Conservation (phyloP, 805 yeast genomes). For the Tetrapisispora taiwanensis region DNA sequence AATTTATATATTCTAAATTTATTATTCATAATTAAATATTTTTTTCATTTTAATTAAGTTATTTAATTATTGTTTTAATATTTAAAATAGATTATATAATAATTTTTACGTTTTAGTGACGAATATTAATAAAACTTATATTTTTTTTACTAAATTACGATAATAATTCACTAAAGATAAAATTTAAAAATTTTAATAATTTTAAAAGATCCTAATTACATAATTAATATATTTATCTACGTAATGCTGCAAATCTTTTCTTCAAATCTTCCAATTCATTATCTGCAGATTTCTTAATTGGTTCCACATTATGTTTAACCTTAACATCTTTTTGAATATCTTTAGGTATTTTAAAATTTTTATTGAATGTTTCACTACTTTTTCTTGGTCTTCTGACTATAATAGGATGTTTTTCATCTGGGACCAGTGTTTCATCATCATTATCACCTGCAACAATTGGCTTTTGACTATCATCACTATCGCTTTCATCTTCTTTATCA, state of each 20-base stretch:
- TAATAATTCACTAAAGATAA: no score
- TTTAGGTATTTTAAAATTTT: slow-evolving; percentile 33
- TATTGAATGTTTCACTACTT: slow-evolving; percentile 33
- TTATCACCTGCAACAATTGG: slow-evolving; percentile 32
- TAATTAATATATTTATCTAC: slow-evolving; percentile 26
- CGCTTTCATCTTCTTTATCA: slow-evolving; percentile 16
- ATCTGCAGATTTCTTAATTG: slow-evolving; percentile 10
- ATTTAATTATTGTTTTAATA: no score
- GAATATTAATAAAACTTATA: no score
- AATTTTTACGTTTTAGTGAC: no score
- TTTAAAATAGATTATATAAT: no score
- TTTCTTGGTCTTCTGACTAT: slow-evolving; percentile 35
- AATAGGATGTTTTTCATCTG: slow-evolving; percentile 31
- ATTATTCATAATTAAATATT: no score
- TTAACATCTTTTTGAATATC: slow-evolving; percentile 32
- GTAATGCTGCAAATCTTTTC: slow-evolving; percentile 71
- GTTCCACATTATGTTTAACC: slow-evolving; percentile 10
- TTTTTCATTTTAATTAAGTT: no score
- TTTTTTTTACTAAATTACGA: no score
- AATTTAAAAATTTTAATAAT: no score
- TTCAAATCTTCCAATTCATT: slow-evolving; percentile 55
- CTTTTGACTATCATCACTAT: slow-evolving; percentile 28
- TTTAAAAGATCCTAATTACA: background rate
- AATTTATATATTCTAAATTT: background rate
- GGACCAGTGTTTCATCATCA: slow-evolving; percentile 18